phyloP scores from a whole-genome alignment of 441 rosid genomes.

The Theobroma grandiflorum region DNA sequence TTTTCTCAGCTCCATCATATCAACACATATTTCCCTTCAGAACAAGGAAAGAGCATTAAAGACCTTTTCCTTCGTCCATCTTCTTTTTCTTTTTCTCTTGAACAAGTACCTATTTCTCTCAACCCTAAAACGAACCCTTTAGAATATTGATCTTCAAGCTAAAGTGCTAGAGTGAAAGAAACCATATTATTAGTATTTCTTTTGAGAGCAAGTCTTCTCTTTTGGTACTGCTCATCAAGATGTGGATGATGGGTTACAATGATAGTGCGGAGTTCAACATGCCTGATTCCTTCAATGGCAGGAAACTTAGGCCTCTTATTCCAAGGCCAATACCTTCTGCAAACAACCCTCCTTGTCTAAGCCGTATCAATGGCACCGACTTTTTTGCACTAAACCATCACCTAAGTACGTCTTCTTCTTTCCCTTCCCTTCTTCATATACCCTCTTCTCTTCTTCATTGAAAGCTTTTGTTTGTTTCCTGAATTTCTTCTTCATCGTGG shows the following conservation, averaged over 20 bases:
- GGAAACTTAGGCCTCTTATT: slow-evolving; percentile 85
- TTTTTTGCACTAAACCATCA: slow-evolving; percentile 58
- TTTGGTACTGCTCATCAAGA: slow-evolving; percentile 22
- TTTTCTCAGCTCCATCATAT: slow-evolving; percentile 22
- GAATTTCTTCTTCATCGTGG: neutral
- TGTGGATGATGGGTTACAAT: slow-evolving; percentile 92
- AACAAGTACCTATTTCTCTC: neutral
- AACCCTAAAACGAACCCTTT: neutral
- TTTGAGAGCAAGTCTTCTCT: neutral
- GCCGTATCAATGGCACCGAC: slow-evolving; percentile 50
- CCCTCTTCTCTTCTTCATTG: neutral
- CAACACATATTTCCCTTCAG: slow-evolving; percentile 6
- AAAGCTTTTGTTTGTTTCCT: neutral
- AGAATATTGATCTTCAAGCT: neutral
- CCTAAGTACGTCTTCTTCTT: slow-evolving; percentile 47
- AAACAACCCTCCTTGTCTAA: slow-evolving; percentile 40
- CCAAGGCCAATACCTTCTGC: slow-evolving; percentile 65
- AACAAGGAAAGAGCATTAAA: slow-evolving; percentile 19
- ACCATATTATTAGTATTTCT: neutral
- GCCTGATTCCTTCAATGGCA: slow-evolving; percentile 62
- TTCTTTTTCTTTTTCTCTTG: neutral
- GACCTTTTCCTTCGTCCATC: neutral
- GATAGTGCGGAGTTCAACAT: slow-evolving; percentile 72
- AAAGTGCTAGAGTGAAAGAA: neutral
- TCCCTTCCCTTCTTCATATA: neutral